Conservation (phyloP, 2,329 filamentous ascomycete species). For the Delphinella strobiligena region DNA sequence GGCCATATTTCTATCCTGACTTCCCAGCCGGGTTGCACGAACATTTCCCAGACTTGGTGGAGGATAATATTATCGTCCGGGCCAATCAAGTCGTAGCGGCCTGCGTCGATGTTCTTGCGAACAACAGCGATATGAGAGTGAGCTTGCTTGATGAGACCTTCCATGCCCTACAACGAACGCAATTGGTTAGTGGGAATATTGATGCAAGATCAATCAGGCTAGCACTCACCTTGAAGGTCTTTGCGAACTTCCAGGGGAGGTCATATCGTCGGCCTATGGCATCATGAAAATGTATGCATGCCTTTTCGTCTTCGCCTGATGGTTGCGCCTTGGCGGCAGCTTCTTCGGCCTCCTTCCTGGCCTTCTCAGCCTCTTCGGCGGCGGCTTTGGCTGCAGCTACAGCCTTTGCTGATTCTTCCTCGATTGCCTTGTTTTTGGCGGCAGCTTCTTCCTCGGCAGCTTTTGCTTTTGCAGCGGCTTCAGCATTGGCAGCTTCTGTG, state of each 20-base stretch:
- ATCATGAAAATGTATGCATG: conserved; percentile 81
- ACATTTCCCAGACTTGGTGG: conserved; percentile 36
- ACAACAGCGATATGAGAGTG: conserved; percentile 36
- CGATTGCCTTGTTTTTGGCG: conserved; percentile 33
- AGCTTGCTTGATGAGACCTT: conserved; percentile 36
- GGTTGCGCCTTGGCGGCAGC: conserved; percentile 34
- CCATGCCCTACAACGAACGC: conserved; percentile 38
- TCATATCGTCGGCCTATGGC: conserved; percentile 84
- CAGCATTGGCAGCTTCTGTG: conserved; percentile 29
- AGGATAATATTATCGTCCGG: conserved; percentile 38
- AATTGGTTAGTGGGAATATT: no score
- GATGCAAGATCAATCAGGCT: no score
- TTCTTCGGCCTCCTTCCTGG: conserved; percentile 35
- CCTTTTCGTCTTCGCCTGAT: conserved; percentile 49
- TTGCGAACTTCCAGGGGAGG: conserved; percentile 78
- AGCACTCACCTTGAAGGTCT: no score
- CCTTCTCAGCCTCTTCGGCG: conserved; percentile 38
- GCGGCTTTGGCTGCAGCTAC: conserved; percentile 42
- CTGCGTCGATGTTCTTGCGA: conserved; percentile 32
- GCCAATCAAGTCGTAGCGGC: conserved; percentile 36
- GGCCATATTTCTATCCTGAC: conserved; percentile 40
- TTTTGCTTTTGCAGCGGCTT: conserved; percentile 16
- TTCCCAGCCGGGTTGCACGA: conserved; percentile 35
- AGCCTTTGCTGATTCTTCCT: conserved; percentile 37
- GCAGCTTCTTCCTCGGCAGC: conserved; percentile 22